Evolutionary conservation across 805 yeast genomes (phyloP).

Genomic region (Saccharomycopsis fodiens): DNA sequence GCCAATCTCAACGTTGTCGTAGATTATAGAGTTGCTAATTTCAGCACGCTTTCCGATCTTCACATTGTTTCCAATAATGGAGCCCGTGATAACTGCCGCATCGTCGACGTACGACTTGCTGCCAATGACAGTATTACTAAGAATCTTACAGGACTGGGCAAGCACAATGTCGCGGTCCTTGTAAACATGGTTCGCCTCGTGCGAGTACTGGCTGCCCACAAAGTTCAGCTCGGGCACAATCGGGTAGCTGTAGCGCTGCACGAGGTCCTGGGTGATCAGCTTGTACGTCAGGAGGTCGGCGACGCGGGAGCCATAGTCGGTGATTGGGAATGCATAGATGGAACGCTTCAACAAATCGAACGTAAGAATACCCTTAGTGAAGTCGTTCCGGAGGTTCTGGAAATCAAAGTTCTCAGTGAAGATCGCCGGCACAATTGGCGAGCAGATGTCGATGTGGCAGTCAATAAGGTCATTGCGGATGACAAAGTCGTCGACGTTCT

Average conservation of each 20-base stretch:
- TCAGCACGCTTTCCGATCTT: constrained; percentile 70
- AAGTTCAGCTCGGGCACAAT: constrained; percentile 81
- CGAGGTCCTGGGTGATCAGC: constrained; percentile 81
- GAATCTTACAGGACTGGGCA: constrained; percentile 84
- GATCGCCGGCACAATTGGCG: constrained; percentile 89
- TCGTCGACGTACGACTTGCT: constrained; percentile 70
- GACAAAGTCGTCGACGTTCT: constrained; percentile 62
- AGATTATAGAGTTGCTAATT: constrained; percentile 71
- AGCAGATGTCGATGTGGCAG: constrained; percentile 92
- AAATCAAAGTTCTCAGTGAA: constrained; percentile 96
- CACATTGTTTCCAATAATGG: constrained; percentile 83
- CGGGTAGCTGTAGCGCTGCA: constrained; percentile 92
- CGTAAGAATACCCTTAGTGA: constrained; percentile 82
- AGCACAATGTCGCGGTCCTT: constrained; percentile 83
- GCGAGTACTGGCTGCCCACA: constrained; percentile 63
- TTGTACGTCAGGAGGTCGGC: constrained; percentile 91
- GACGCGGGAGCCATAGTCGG: constrained; percentile 89
- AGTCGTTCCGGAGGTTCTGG: constrained; percentile 78
- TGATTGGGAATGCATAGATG: constrained; percentile 79
- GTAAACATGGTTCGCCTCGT: constrained; percentile 80
- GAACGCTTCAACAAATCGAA: constrained; percentile 87
- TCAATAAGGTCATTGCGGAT: constrained; percentile 91
- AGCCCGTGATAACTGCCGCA: constrained; percentile 53
- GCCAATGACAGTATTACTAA: constrained; percentile 70
- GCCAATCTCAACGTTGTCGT: constrained; percentile 74